A percentile compares a stretch with the other conserved stretches of the same genome.
These are phyloP conservation scores for Osmanthus fragrans DNA, from an alignment of 257 asterid species.

Conservation along the genomic window DNA sequence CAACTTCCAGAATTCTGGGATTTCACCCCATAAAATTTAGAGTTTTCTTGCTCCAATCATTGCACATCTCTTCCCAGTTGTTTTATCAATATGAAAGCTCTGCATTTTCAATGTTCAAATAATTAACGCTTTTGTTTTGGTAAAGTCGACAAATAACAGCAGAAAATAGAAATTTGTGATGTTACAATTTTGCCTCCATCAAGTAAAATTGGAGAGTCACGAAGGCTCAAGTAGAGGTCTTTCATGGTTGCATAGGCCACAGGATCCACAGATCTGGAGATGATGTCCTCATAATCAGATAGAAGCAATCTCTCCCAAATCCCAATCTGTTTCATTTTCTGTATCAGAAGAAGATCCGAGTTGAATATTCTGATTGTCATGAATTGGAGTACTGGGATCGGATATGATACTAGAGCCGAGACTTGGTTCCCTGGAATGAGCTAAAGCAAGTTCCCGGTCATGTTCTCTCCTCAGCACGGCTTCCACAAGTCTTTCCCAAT, in stretches of 20 bases:
- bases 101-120: not conserved
- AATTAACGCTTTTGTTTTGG: not conserved
- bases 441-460: constrained; percentile 15
- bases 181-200: constrained; percentile 49
- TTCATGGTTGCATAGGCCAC: constrained; percentile 33
- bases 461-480: constrained; percentile 7
- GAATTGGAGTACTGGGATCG: constrained; percentile 7
- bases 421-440: not conserved
- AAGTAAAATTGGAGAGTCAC: constrained; percentile 38
- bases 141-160: not conserved
- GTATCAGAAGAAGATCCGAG: not conserved
- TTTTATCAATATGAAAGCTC: constrained; percentile 38
- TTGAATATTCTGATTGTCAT: not conserved
- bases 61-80: constrained; percentile 32
- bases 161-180: not conserved
- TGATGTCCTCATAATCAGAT: constrained; percentile 33
- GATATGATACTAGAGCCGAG: constrained; percentile 8
- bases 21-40: not conserved
- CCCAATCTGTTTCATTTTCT: constrained; percentile 41
- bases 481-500: constrained; percentile 25
- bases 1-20: not conserved
- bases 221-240: constrained; percentile 42
- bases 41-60: constrained; percentile 24
- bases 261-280: constrained; percentile 36
- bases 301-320: constrained; percentile 58